Percentiles rank a stretch among this genome's conserved stretches.
phyloP scores from a whole-genome alignment of 2,329 filamentous ascomycete genomes.

The Sporothrix pseudoabietina region DNA sequence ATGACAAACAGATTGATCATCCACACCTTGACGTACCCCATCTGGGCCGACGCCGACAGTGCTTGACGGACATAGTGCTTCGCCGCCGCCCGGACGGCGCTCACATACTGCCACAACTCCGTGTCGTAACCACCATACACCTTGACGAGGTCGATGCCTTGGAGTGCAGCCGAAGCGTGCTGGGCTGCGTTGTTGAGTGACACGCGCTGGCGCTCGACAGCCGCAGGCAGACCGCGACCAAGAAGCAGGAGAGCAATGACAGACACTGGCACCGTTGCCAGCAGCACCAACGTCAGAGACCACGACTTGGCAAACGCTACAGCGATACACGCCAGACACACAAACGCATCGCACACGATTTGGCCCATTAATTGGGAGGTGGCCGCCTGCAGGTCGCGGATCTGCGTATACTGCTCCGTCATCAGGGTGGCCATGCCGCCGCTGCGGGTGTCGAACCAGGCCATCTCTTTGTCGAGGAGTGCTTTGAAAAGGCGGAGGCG shows the following conservation, averaged over 20 bases:
- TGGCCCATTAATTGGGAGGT: constrained; percentile 79
- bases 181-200: constrained; percentile 73
- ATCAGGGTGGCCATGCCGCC: constrained; percentile 74
- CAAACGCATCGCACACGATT: constrained; percentile 64
- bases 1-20: constrained; percentile 78
- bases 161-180: constrained; percentile 67
- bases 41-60: constrained; percentile 55
- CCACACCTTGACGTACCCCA: constrained; percentile 72
- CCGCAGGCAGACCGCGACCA: constrained; percentile 62
- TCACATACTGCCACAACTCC: constrained; percentile 68
- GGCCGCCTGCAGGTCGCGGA: constrained; percentile 77
- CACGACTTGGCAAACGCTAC: constrained; percentile 80
- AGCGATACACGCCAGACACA: constrained; percentile 64
- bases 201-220: constrained; percentile 68
- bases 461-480: constrained; percentile 71
- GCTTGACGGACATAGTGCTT: constrained; percentile 68
- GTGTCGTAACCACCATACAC: constrained; percentile 74
- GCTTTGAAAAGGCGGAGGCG: constrained; percentile 66
- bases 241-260: constrained; percentile 61
- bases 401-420: constrained; percentile 74
- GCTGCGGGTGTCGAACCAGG: constrained; percentile 76
- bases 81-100: constrained; percentile 39
- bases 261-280: constrained; percentile 72
- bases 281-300: constrained; percentile 78
- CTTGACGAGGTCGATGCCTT: constrained; percentile 82